Evolutionary conservation across 257 asterid genomes (phyloP).

Genomic region (Echites panduratus): DNA sequence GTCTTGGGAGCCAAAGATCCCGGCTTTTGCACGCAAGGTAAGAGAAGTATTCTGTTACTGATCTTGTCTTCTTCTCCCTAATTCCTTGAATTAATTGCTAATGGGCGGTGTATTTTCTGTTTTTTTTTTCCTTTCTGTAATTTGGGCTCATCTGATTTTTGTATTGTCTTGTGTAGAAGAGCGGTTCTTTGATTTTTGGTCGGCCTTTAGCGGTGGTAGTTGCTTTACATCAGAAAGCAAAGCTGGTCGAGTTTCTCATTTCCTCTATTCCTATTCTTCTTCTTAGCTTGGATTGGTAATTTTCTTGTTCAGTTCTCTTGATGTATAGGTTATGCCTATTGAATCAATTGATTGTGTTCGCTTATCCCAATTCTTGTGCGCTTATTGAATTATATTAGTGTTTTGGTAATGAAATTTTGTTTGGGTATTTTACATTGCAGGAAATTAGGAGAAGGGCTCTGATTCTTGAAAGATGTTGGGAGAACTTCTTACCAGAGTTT

Average conservation of each 20-base stretch:
- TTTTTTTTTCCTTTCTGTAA: neutral
- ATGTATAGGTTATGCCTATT: neutral
- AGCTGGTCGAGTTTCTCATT: conserved; percentile 4
- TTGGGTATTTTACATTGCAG: conserved; percentile 12
- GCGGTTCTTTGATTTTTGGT: conserved; percentile 3
- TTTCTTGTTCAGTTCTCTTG: neutral
- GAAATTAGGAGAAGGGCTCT: conserved; percentile 20
- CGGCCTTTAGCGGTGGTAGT: conserved; percentile 1
- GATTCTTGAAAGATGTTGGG: conserved; percentile 55
- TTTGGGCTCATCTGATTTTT: neutral
- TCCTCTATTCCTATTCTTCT: neutral
- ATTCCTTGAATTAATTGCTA: neutral
- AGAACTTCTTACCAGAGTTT: conserved; percentile 50
- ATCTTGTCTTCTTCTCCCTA: neutral
- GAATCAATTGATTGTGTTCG: neutral
- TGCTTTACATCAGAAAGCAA: neutral
- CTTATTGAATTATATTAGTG: neutral
- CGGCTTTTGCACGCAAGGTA: conserved; percentile 16
- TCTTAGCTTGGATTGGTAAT: neutral
- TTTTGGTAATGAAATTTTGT: neutral
- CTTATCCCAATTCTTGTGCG: neutral
- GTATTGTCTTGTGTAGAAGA: neutral
- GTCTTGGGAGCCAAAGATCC: conserved; percentile 9
- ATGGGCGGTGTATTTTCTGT: neutral
- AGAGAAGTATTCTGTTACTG: neutral